Evolutionary conservation across 192 early-diverging fungal species (phyloP), one percentile per base, ranked within the genome.

Genomic region (Tieghemiomyces parasiticus): DNA sequence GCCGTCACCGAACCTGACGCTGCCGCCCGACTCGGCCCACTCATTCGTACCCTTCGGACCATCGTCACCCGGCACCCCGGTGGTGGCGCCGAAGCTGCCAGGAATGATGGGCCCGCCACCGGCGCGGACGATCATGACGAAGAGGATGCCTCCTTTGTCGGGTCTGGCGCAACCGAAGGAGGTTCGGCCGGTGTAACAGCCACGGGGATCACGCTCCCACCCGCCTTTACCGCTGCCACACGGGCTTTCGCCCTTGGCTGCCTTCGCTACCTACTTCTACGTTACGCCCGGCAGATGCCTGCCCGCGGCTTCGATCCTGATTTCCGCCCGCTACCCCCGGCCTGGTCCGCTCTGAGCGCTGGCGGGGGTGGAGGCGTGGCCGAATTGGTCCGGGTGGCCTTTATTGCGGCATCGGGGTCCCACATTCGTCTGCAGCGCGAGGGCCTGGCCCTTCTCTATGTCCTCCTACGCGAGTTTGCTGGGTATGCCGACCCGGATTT

Each of bases 351-450:
- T 22, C 42, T 66, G 30, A 31, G 82, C 60, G 66, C 65, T 50
- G 60, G 62, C 62, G 60, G 73, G 24, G 76, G 78, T 61, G 25
- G 46, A 68, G 47, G 59, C 60, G 70, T 99, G 0, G 79, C 82
- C 0, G 94, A 97, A 56, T 52, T 99, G 46, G 84, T 99, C 42
- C 84, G 90, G 9, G 81, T 94, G 62, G 88, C 91, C 0, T 95
- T 96, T 50, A 84, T 81, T 46, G 89, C 93, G 0, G 85, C 93
- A 1, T 89, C 93, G 0, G 76, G 84, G 0, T 75, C 77, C 24
- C 85, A 89, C 0, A 72, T 81, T 29, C 81, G 82, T 34, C 70
- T 97, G 58, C 74, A 89, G 22, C 65, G 87, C n/a, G 78, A 87
- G 50, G 96, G 96, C 4, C 78, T 95, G 35, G 64, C 65, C 12